Conservation (phyloP, 2,329 filamentous ascomycete species). For the Zymoseptoria pseudotritici region DNA sequence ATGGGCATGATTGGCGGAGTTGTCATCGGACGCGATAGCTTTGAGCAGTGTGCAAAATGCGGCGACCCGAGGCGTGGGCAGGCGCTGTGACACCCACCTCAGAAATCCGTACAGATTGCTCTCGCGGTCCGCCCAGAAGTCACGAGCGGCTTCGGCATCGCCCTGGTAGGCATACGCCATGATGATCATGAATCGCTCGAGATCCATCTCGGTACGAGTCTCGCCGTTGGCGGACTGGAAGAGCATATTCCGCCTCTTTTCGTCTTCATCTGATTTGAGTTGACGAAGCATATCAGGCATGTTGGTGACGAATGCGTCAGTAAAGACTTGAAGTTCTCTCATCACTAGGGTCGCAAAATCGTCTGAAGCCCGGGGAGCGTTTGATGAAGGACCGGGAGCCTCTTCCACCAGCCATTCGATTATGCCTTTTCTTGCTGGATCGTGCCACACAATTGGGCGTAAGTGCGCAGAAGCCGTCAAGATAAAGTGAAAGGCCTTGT, state of each 20-base stretch:
- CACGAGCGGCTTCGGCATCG: conserved; percentile 72
- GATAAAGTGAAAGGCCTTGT: conserved; percentile 88
- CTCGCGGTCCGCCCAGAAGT: conserved; percentile 88
- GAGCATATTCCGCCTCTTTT: conserved; percentile 55
- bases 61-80: conserved; percentile 90
- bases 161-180: conserved; percentile 88
- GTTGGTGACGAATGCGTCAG: conserved; percentile 89
- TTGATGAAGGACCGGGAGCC: conserved; percentile 59
- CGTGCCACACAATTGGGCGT: conserved; percentile 74
- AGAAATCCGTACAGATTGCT: conserved; percentile 91
- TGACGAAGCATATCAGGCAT: conserved; percentile 86
- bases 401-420: conserved; percentile 78
- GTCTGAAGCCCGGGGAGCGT: conserved; percentile 58
- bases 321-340: conserved; percentile 76
- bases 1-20: conserved; percentile 78
- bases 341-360: conserved; percentile 68
- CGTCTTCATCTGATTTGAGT: conserved; percentile 81
- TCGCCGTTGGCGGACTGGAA: conserved; percentile 27
- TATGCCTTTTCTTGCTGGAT: conserved; percentile 75
- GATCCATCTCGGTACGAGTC: conserved; percentile 43
- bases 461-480: conserved; percentile 77
- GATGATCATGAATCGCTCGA: conserved; percentile 86
- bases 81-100: conserved; percentile 91
- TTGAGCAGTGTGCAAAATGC: conserved; percentile 96
- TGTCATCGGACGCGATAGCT: conserved; percentile 73